Evolutionary conservation across 805 yeast species (phyloP).

Genomic region (Candida fluviatilis): DNA sequence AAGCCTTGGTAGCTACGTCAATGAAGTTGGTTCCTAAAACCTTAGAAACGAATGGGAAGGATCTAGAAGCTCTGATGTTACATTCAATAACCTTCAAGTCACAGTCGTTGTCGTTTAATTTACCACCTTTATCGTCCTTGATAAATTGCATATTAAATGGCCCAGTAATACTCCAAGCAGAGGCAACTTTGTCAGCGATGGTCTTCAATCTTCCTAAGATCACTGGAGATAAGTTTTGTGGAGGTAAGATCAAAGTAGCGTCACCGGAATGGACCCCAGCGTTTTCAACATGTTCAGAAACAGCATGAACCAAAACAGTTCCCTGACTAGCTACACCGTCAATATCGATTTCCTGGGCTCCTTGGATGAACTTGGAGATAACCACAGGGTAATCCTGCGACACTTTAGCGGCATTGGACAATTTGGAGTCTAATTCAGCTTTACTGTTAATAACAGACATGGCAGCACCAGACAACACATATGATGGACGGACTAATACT

Average conservation of each 20-base stretch:
- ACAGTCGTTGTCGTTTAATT: constrained; percentile 51
- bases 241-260: constrained; percentile 93
- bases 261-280: constrained; percentile 99
- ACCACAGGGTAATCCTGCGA: constrained; percentile 97
- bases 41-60: constrained; percentile 98
- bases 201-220: constrained; percentile 72
- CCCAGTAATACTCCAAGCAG: constrained; percentile 94
- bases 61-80: constrained; percentile 96
- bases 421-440: constrained; percentile 74
- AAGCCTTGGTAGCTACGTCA: constrained; percentile 88
- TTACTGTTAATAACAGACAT: constrained; percentile 88
- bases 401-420: constrained; percentile 85
- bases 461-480: constrained; percentile 97
- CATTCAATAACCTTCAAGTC: constrained; percentile 94
- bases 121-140: constrained; percentile 61
- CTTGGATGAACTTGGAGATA: constrained; percentile 90
- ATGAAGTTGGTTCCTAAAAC: constrained; percentile 93
- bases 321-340: constrained; percentile 96
- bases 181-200: constrained; percentile 89
- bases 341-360: constrained; percentile 95
- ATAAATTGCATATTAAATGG: constrained; percentile 99
- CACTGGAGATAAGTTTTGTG: constrained; percentile 67
- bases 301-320: constrained; percentile 85
- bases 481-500: constrained; percentile 95
- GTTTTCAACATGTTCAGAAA: constrained; percentile 95